phyloP scores from a whole-genome alignment of 2,329 filamentous ascomycete species.

The Neospermospora avenae region DNA sequence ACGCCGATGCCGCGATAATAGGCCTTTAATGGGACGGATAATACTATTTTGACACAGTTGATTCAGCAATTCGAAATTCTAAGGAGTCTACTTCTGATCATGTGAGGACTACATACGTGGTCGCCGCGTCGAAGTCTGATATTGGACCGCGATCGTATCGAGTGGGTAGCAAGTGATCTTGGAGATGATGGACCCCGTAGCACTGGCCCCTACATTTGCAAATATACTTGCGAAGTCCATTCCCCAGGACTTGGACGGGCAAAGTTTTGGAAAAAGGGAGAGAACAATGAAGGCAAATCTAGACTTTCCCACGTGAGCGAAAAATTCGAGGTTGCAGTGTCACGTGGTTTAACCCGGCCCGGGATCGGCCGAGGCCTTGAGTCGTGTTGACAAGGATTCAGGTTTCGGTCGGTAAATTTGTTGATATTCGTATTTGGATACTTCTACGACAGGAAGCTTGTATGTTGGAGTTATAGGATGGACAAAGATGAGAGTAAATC shows the following conservation, averaged over 20 bases:
- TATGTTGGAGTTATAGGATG: too few species aligned
- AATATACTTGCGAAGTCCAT: conserved; percentile 21
- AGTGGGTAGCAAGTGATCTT: conserved; percentile 22
- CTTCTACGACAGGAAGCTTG: too few species aligned
- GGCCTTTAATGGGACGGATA: conserved; percentile 21
- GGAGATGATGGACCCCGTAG: conserved; percentile 21
- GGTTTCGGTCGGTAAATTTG: neutral
- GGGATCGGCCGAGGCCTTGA: neutral
- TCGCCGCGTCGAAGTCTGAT: conserved; percentile 22
- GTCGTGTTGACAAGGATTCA: neutral
- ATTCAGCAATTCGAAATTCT: neutral
- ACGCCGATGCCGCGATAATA: conserved; percentile 27
- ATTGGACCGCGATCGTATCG: conserved; percentile 26
- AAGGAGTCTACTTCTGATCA: neutral
- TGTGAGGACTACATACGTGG: conserved; percentile 8
- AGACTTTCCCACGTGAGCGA: neutral
- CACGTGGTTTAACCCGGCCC: neutral
- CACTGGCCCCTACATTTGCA: conserved; percentile 23
- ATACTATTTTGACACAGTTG: neutral
- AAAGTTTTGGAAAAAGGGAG: too few species aligned
- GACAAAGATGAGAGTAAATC: too few species aligned
- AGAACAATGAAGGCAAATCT: neutral
- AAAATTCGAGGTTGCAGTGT: neutral
- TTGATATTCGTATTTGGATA: too few species aligned
- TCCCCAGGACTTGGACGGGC: conserved; percentile 4